Evolutionary conservation across 257 asterid genomes (phyloP).

Genomic region (Dorcoceras hygrometricum): DNA sequence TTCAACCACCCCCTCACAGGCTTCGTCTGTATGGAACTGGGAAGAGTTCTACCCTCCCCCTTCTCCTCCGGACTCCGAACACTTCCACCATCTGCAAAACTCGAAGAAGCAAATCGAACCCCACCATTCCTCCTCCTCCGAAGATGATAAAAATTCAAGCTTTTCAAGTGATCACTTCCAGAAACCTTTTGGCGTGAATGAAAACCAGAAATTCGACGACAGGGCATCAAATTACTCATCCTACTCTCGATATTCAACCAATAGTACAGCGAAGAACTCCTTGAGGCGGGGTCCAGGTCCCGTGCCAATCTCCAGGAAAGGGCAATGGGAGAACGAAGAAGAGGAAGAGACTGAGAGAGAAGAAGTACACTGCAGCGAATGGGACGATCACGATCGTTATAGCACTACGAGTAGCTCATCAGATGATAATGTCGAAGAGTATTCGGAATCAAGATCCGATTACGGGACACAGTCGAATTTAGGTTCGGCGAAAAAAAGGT

Average conservation of each 20-base stretch:
- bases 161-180: conserved; percentile 34
- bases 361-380: conserved; percentile 94
- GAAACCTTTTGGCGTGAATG: conserved; percentile 26
- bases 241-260: conserved; percentile 45
- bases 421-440: conserved; percentile 48
- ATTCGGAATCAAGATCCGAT: conserved; percentile 61
- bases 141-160: conserved; percentile 43
- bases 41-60: conserved; percentile 94
- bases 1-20: conserved; percentile 79
- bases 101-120: conserved; percentile 29
- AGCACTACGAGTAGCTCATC: conserved; percentile 54
- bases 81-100: conserved; percentile 52
- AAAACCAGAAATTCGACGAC: conserved; percentile 50
- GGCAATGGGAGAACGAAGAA: conserved; percentile 61
- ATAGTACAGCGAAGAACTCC: conserved; percentile 25
- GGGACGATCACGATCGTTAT: conserved; percentile 85
- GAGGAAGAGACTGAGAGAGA: conserved; percentile 78
- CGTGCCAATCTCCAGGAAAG: conserved; percentile 25
- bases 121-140: conserved; percentile 32
- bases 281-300: conserved; percentile 26
- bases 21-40: conserved; percentile 97
- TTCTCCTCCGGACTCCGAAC: conserved; percentile 86
- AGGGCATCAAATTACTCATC: conserved; percentile 55
- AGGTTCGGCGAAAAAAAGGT: conserved; percentile 46
- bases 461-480: conserved; percentile 43